Conservation (phyloP, 2,329 filamentous ascomycete species). For the Endocalyx cinctus region DNA sequence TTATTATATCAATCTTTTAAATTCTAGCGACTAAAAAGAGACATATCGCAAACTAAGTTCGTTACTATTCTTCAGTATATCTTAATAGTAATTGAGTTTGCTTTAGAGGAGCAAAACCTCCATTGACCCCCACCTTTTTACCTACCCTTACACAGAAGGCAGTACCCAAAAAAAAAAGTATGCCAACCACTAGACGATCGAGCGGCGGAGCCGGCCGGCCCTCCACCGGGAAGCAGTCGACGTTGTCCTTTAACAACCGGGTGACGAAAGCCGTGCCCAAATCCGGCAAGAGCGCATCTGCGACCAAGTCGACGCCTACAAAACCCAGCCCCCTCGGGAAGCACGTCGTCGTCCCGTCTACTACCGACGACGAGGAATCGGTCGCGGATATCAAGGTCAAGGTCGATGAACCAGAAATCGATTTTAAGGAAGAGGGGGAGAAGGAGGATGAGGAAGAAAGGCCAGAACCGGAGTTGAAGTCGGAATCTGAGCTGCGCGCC, state of each 20-base stretch:
- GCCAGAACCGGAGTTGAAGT: slow-evolving; percentile 35
- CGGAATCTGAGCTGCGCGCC: slow-evolving; percentile 53
- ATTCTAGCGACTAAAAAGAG: neutral
- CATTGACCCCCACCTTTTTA: slow-evolving; percentile 2
- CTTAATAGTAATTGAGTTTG: too few relatives aligned
- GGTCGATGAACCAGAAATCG: slow-evolving; percentile 10
- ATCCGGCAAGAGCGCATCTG: slow-evolving; percentile 38
- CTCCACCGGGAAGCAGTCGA: slow-evolving; percentile 45
- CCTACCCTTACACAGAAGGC: slow-evolving; percentile 6
- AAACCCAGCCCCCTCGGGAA: slow-evolving; percentile 28
- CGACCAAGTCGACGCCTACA: slow-evolving; percentile 29
- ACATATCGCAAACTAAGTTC: too few relatives aligned
- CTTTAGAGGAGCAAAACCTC: slow-evolving; percentile 4
- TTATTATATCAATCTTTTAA: slow-evolving; percentile 1
- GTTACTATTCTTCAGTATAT: too few relatives aligned
- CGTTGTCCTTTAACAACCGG: slow-evolving; percentile 52
- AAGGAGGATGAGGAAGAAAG: slow-evolving; percentile 9
- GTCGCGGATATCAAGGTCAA: slow-evolving; percentile 15
- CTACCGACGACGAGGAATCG: slow-evolving; percentile 14
- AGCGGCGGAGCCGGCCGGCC: slow-evolving; percentile 30
- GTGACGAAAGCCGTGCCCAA: slow-evolving; percentile 51
- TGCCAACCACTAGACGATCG: slow-evolving; percentile 49
- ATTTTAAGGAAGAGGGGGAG: slow-evolving; percentile 18
- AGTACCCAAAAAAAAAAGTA: slow-evolving; percentile 20
- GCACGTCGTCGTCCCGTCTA: slow-evolving; percentile 15